These are phyloP conservation scores for Aspergillus vadensis DNA, from an alignment of 2,329 filamentous ascomycete species.

Conservation along the genomic window DNA sequence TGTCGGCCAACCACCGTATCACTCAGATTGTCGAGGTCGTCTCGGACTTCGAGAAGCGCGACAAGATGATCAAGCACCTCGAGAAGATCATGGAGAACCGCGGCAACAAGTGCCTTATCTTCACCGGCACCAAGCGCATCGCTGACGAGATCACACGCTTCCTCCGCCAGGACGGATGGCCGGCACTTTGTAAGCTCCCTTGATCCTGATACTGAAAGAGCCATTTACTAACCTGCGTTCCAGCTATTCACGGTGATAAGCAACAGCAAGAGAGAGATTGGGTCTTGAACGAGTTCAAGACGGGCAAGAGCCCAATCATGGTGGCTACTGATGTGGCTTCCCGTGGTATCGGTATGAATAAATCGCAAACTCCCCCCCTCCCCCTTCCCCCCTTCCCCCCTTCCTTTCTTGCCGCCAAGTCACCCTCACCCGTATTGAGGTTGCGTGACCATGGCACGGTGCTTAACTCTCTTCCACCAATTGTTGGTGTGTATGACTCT, in stretches of 20 bases:
- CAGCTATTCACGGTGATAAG: conserved; percentile 98
- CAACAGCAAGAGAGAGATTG: conserved; percentile 99
- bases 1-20: conserved; percentile 96
- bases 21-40: conserved; percentile 97
- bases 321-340: conserved; percentile 99
- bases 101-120: conserved; percentile 92
- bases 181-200: conserved; percentile 76
- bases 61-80: conserved; percentile 94
- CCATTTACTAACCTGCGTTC: conserved; percentile 39
- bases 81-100: conserved; percentile 98
- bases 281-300: conserved; percentile 99
- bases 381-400: conserved; percentile 31
- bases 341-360: conserved; percentile 99
- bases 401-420: conserved; percentile 38
- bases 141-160: conserved; percentile 97
- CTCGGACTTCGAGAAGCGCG: conserved; percentile 95
- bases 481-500: conserved; percentile 86
- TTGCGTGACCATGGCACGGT: conserved; percentile 67
- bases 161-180: conserved; percentile 97
- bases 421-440: conserved; percentile 52
- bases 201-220: conserved; percentile 24
- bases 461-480: conserved; percentile 86
- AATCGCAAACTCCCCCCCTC: conserved; percentile 53
- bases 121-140: conserved; percentile 83
- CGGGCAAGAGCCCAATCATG: conserved; percentile 99